Base-by-base conservation (phyloP, 352 stramenopile species). In the Achlya hypogyna region DNA sequence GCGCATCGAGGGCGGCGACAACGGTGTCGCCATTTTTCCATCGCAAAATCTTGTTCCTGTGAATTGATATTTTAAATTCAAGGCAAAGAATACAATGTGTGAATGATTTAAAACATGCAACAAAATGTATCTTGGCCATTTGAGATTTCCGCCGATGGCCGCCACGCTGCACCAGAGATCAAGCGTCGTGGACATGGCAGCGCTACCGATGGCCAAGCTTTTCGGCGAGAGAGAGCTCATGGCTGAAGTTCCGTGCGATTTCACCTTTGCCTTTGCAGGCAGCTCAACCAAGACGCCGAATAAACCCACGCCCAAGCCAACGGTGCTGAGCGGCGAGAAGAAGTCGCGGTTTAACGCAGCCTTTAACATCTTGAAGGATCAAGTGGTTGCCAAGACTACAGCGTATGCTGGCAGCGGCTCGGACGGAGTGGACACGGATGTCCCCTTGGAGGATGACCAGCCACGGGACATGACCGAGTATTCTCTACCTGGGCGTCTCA, bases 401-500 rank as follows among this genome's bases (percentile, higher is more conserved):
- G 29, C 49, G 42, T 49, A 49, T 22, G 42, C 42, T 49, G 42
- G 22, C 18, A 49, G 42, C 49, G 29, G 16, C 6, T 16, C 49
- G 23, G 49, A 54, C 23, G 23, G 6, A 12, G 14, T 16, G 49
- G 16, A 6, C 29, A 54, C 49, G 49, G 6, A 6, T 6, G 6
- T 14, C 34, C 6, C 14, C 34, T 6, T 42, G 6, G 34, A 42
- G 6, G 29, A 54, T 16, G 49, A 54, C 29, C 49, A 54, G 49
- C 49, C 42, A n/a, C 25, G 31, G 4, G 8, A 28, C 28, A 45
- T 51, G 60, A n/a, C 60, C 51, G 45, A 67, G 20, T 67, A 67
- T 34, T 54, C 49, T 22, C 31, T 67, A 28, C 40, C 60, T 16
- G 85, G 85, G 16, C 73, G 69, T 32, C 81, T 93, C 59, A 75